Percentiles rank a stretch among this genome's conserved stretches.
Evolutionary conservation across 2,329 filamentous ascomycete genomes (phyloP).

Genomic region (Periconia sp.): DNA sequence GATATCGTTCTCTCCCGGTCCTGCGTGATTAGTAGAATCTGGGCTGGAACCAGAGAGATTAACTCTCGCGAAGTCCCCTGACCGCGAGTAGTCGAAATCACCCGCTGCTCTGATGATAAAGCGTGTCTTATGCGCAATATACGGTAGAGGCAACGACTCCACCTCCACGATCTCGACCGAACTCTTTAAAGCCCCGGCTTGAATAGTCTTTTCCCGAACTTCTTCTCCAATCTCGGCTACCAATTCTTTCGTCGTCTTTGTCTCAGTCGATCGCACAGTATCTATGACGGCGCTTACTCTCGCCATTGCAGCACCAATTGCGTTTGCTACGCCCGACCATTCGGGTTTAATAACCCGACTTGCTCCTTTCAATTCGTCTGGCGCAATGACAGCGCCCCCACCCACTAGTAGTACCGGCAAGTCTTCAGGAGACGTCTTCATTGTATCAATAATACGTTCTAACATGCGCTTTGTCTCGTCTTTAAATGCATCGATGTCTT

Average conservation of each 20-base stretch:
- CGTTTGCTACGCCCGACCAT: conserved; percentile 67
- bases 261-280: conserved; percentile 47
- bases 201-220: conserved; percentile 46
- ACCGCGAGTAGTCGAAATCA: conserved; percentile 48
- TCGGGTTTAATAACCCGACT: conserved; percentile 62
- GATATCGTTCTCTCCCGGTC: conserved; percentile 9
- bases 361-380: conserved; percentile 61
- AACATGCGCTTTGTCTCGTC: conserved; percentile 57
- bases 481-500: conserved; percentile 49
- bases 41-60: conserved; percentile 12
- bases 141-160: conserved; percentile 60
- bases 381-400: conserved; percentile 66
- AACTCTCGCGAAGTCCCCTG: conserved; percentile 33
- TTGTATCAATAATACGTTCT: conserved; percentile 64
- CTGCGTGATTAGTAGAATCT: conserved; percentile 21
- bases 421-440: conserved; percentile 68
- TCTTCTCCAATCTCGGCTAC: conserved; percentile 46
- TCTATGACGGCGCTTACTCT: conserved; percentile 58
- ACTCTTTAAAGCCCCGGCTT: conserved; percentile 43
- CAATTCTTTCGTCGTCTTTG: conserved; percentile 38
- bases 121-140: conserved; percentile 59
- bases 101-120: conserved; percentile 65
- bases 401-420: conserved; percentile 67
- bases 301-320: conserved; percentile 68
- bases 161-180: conserved; percentile 41